Conservation (phyloP, 768 basidiomycete species). For the Cystofilobasidium ferigula region DNA sequence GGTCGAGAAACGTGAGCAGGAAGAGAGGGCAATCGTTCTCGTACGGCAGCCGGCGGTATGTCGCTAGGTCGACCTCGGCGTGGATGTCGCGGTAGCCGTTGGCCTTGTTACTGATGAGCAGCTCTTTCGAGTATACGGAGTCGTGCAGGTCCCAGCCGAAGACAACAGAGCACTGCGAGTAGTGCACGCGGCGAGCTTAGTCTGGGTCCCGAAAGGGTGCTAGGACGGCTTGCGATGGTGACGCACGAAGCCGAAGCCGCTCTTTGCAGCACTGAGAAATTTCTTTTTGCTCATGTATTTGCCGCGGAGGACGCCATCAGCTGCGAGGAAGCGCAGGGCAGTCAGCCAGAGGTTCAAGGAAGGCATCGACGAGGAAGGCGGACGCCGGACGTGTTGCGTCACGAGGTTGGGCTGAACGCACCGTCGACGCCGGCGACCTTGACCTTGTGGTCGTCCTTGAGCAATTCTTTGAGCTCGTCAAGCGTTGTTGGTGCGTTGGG, state of each 20-base stretch:
- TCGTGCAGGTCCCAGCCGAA: conserved; percentile 87
- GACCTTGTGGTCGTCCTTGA: conserved; percentile 64
- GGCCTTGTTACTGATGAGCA: conserved; percentile 75
- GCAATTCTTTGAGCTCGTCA: conserved; percentile 48
- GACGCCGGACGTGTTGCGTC: no score
- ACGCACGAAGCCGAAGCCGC: conserved; percentile 82
- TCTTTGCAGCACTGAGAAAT: conserved; percentile 64
- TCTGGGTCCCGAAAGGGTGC: no score
- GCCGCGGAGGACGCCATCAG: conserved; percentile 88
- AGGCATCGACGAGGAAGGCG: background rate
- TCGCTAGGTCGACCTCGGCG: conserved; percentile 74
- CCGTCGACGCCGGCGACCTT: conserved; percentile 69
- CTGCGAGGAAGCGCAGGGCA: conserved; percentile 39
- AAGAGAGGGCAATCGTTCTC: conserved; percentile 88
- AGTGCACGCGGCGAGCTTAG: background rate
- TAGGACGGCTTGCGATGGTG: conserved; percentile 8
- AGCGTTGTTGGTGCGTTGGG: conserved; percentile 46
- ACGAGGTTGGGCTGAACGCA: conserved; percentile 8
- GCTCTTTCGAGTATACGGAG: conserved; percentile 65
- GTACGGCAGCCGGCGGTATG: conserved; percentile 82
- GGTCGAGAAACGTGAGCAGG: conserved; percentile 78
- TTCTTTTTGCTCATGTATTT: conserved; percentile 89
- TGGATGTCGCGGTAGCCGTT: conserved; percentile 88
- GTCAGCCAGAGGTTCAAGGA: background rate
- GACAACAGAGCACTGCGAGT: conserved; percentile 20